Conservation (phyloP, 2,329 filamentous ascomycete genomes). For the Alternaria brassicicola region DNA sequence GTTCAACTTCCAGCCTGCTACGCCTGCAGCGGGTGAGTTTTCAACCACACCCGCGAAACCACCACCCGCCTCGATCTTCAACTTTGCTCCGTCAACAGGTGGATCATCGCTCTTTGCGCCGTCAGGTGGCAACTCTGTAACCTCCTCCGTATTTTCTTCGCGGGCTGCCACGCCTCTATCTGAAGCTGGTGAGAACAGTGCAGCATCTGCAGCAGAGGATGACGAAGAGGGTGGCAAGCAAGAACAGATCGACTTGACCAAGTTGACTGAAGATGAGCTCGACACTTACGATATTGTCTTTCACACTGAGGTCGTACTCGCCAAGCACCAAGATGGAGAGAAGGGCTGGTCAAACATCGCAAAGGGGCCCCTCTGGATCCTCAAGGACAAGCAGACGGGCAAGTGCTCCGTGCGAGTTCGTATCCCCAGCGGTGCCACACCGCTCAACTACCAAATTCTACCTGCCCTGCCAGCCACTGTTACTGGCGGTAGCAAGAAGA, state of each 20-base stretch:
- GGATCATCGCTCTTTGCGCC: slow-evolving; percentile 30
- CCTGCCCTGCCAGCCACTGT: slow-evolving; percentile 31
- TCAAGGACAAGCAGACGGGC: slow-evolving; percentile 45
- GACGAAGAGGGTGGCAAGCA: slow-evolving; percentile 39
- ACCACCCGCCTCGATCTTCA: slow-evolving; percentile 29
- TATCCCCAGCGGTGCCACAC: slow-evolving; percentile 37
- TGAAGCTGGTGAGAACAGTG: slow-evolving; percentile 38
- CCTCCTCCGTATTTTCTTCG: slow-evolving; percentile 42
- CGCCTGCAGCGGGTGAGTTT: slow-evolving; percentile 31
- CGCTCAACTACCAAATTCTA: slow-evolving; percentile 43
- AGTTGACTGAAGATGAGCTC: slow-evolving; percentile 43
- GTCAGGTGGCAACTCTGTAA: slow-evolving; percentile 30
- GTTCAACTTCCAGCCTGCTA: slow-evolving; percentile 38
- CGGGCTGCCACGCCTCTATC: slow-evolving; percentile 47
- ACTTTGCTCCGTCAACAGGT: slow-evolving; percentile 27
- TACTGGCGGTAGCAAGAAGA: slow-evolving; percentile 36
- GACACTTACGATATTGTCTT: slow-evolving; percentile 43
- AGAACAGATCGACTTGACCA: slow-evolving; percentile 39
- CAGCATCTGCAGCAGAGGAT: slow-evolving; percentile 36
- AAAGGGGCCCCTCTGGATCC: slow-evolving; percentile 44
- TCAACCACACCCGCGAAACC: slow-evolving; percentile 39
- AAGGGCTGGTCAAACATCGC: slow-evolving; percentile 43
- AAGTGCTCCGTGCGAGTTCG: slow-evolving; percentile 44
- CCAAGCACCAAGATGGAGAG: slow-evolving; percentile 33
- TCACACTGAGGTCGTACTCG: slow-evolving; percentile 35